Percentiles rank a stretch among this genome's conserved stretches.
These are phyloP conservation scores for Cucumis melo DNA, from an alignment of 306 rosid species.

Conservation along the genomic window DNA sequence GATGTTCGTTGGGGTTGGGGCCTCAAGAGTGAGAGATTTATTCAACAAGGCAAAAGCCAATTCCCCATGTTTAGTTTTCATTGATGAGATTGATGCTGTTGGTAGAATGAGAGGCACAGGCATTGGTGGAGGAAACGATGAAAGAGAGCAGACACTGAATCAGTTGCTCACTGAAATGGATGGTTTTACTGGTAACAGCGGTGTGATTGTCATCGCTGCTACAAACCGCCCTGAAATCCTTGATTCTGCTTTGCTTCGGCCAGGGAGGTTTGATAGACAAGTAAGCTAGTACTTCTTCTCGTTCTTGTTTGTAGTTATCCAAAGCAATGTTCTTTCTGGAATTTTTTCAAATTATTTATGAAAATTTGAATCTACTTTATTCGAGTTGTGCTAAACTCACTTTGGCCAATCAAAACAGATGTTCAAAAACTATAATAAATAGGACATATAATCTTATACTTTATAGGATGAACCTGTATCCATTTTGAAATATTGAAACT, in stretches of 20 bases:
- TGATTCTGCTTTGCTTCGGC: constrained; percentile 64
- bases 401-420: neutral
- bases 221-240: constrained; percentile 72
- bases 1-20: constrained; percentile 81
- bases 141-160: constrained; percentile 69
- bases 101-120: constrained; percentile 87
- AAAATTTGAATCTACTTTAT: too few relatives aligned
- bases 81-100: constrained; percentile 78
- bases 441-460: neutral
- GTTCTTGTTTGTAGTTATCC: neutral
- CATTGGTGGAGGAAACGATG: constrained; percentile 78
- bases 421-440: neutral
- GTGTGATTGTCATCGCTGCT: constrained; percentile 63
- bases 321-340: too few relatives aligned
- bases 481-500: neutral
- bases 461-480: neutral
- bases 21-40: constrained; percentile 70
- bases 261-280: constrained; percentile 77
- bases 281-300: constrained; percentile 12
- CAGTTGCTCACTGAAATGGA: constrained; percentile 79
- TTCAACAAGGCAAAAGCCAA: constrained; percentile 59
- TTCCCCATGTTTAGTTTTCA: constrained; percentile 64
- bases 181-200: constrained; percentile 55
- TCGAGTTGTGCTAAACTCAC: too few relatives aligned
- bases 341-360: too few relatives aligned